Evolutionary conservation across 768 basidiomycete species (phyloP).

Genomic region (Rhizopogon vesiculosus): DNA sequence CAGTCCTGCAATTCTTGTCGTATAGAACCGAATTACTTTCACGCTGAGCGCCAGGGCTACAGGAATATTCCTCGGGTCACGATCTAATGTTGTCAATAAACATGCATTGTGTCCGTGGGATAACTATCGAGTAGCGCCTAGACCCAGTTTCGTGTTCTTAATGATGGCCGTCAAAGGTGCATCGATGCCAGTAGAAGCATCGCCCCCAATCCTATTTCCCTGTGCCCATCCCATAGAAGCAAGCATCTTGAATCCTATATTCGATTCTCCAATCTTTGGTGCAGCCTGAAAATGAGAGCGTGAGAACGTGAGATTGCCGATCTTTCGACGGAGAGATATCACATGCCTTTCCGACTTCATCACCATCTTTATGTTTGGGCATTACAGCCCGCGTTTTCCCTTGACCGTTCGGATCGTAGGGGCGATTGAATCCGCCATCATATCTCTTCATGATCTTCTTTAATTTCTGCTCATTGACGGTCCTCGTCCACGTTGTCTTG

Average conservation of each 20-base stretch:
- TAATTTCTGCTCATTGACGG: slow-evolving; percentile 62
- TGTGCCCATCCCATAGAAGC: slow-evolving; percentile 91
- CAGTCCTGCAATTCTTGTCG: too few species aligned
- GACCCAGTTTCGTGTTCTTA: slow-evolving; percentile 80
- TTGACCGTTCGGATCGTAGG: slow-evolving; percentile 1
- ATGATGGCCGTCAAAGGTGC: slow-evolving; percentile 79
- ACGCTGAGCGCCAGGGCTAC: too few species aligned
- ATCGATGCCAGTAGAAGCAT: slow-evolving; percentile 54
- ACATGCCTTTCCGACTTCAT: slow-evolving; percentile 77
- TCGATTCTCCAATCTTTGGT: slow-evolving; percentile 73
- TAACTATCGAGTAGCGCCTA: slow-evolving; percentile 52
- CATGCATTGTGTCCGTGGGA: too few species aligned
- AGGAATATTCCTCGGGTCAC: too few species aligned
- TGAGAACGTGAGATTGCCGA: not conserved
- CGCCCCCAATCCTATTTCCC: slow-evolving; percentile 70
- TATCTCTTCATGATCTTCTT: slow-evolving; percentile 32
- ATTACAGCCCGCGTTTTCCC: slow-evolving; percentile 12
- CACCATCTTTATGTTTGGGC: slow-evolving; percentile 71
- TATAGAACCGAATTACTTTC: too few species aligned
- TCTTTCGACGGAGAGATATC: not conserved
- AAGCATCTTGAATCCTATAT: slow-evolving; percentile 85
- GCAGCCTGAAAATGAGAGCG: slow-evolving; percentile 46
- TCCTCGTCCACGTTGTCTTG: slow-evolving; percentile 60
- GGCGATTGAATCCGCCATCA: slow-evolving; percentile 24
- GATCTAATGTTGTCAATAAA: too few species aligned